phyloP scores from a whole-genome alignment of 2,329 filamentous ascomycete genomes.

The Fusarium sp. region DNA sequence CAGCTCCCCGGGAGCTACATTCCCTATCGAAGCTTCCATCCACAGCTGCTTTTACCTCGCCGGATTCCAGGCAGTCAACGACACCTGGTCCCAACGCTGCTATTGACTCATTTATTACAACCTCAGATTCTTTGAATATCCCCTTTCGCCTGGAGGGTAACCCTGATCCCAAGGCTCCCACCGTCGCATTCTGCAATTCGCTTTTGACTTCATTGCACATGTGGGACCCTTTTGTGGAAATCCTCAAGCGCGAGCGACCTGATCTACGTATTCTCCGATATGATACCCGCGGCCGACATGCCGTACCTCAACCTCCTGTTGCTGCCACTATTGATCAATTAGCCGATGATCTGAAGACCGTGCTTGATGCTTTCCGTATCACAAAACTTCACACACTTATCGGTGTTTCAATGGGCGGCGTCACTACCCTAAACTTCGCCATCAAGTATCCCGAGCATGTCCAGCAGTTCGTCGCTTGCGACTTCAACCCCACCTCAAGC shows the following conservation, averaged over 20 bases:
- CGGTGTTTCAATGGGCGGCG: constrained; percentile 85
- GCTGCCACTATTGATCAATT: constrained; percentile 72
- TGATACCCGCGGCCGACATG: constrained; percentile 76
- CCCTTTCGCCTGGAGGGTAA: constrained; percentile 82
- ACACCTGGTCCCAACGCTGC: constrained; percentile 61
- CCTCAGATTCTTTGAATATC: constrained; percentile 73
- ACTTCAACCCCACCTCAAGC: constrained; percentile 80
- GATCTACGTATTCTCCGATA: constrained; percentile 81
- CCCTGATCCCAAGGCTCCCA: constrained; percentile 71
- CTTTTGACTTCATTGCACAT: constrained; percentile 82
- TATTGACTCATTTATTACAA: constrained; percentile 75
- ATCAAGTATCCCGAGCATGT: constrained; percentile 71
- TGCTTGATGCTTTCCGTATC: constrained; percentile 78
- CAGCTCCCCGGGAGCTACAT: constrained; percentile 74
- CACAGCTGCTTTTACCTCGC: constrained; percentile 62
- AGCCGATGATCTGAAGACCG: constrained; percentile 71
- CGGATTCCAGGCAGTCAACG: constrained; percentile 67
- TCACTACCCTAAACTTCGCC: constrained; percentile 78
- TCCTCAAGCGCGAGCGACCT: constrained; percentile 69
- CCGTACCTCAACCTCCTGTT: constrained; percentile 57
- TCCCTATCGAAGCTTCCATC: constrained; percentile 64
- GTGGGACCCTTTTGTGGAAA: constrained; percentile 79
- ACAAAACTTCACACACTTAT: constrained; percentile 73
- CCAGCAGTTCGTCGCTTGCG: constrained; percentile 74
- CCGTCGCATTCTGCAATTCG: constrained; percentile 82